Percentiles rank a stretch among this genome's conserved stretches.
phyloP scores from a whole-genome alignment of 805 yeast genomes.

The Pachysolen tannophilus region DNA sequence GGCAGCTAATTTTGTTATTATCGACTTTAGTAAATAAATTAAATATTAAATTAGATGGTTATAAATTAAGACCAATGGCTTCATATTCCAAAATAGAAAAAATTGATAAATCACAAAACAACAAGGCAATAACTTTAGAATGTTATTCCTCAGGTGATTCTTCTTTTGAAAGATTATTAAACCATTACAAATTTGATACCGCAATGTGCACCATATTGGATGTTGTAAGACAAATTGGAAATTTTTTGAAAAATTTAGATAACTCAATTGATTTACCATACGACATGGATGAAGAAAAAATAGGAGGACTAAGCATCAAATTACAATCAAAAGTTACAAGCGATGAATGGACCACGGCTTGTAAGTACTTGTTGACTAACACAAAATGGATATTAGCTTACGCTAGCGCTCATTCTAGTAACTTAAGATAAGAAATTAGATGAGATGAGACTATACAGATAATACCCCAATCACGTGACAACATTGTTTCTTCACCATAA shows the following conservation, averaged over 20 bases:
- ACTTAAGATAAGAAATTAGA: slow-evolving; percentile 20
- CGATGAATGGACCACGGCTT: slow-evolving; percentile 85
- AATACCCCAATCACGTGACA: too few relatives aligned
- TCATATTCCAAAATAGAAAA: slow-evolving; percentile 73
- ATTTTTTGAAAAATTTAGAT: slow-evolving; percentile 36
- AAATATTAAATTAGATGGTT: slow-evolving; percentile 46
- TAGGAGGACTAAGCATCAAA: slow-evolving; percentile 72
- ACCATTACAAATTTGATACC: slow-evolving; percentile 69
- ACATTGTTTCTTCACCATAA: too few relatives aligned
- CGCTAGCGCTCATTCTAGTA: slow-evolving; percentile 33
- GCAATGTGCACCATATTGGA: slow-evolving; percentile 76
- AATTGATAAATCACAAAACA: slow-evolving; percentile 24
- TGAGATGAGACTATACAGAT: too few relatives aligned
- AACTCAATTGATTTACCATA: slow-evolving; percentile 64
- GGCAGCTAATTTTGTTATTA: slow-evolving; percentile 68
- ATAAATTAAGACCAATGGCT: slow-evolving; percentile 73
- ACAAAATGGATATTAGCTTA: slow-evolving; percentile 80
- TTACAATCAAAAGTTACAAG: slow-evolving; percentile 55
- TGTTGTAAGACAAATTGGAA: slow-evolving; percentile 45
- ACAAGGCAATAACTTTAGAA: slow-evolving; percentile 39
- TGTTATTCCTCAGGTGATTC: slow-evolving; percentile 66
- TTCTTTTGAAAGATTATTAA: slow-evolving; percentile 60
- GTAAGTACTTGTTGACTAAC: slow-evolving; percentile 72
- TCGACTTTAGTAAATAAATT: slow-evolving; percentile 56
- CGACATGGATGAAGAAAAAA: slow-evolving; percentile 56